Evolutionary conservation across 306 rosid species (phyloP).

Genomic region (Casuarina glauca): DNA sequence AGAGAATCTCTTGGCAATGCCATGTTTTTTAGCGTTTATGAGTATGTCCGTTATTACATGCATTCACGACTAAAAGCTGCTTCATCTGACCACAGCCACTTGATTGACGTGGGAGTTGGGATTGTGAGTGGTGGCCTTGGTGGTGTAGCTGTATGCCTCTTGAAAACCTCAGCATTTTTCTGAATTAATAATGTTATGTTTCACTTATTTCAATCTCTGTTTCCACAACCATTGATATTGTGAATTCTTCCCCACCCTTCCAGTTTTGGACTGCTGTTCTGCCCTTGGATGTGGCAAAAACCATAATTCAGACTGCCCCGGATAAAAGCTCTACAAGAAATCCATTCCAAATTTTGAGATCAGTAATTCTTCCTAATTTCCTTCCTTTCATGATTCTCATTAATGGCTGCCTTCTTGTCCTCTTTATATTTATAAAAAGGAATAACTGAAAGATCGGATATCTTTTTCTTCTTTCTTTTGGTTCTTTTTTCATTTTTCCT

Average conservation of each 20-base stretch:
- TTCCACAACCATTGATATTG: constrained; percentile 9
- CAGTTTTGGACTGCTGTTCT: constrained; percentile 92
- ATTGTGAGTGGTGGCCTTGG: constrained; percentile 79
- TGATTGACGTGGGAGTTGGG: constrained; percentile 83
- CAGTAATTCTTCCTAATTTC: constrained; percentile 44
- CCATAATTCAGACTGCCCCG: constrained; percentile 78
- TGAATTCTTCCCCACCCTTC: constrained; percentile 21
- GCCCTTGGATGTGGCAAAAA: constrained; percentile 95
- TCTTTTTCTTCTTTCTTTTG: not conserved
- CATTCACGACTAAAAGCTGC: constrained; percentile 55
- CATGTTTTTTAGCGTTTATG: constrained; percentile 68
- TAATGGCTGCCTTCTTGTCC: not conserved
- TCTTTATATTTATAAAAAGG: not conserved
- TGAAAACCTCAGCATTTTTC: constrained; percentile 26
- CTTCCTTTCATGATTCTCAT: constrained; percentile 14
- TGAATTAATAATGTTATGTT: not conserved
- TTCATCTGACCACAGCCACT: constrained; percentile 49
- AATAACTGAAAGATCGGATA: not conserved
- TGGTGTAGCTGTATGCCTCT: constrained; percentile 72
- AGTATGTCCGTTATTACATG: constrained; percentile 72
- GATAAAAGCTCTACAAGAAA: constrained; percentile 57
- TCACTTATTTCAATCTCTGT: not conserved
- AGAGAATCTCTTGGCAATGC: constrained; percentile 79
- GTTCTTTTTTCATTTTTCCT: not conserved
- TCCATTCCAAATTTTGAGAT: constrained; percentile 65